phyloP scores from a whole-genome alignment of 2,329 filamentous ascomycete species.

The Fusarium buharicum region DNA sequence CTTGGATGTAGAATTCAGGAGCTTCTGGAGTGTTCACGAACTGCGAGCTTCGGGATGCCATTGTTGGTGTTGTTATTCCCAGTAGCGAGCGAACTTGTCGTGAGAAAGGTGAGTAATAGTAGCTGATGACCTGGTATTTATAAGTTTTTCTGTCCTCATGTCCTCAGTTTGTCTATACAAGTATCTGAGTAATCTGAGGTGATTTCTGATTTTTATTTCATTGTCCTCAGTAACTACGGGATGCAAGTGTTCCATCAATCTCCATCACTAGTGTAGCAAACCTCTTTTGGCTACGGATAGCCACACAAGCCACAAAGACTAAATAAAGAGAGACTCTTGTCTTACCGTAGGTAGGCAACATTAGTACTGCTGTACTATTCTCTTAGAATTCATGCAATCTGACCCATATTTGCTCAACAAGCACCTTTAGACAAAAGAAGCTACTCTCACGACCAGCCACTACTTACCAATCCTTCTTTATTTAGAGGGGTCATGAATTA shows the following conservation, averaged over 20 bases:
- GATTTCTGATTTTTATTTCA: background rate
- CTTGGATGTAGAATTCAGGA: slow-evolving; percentile 4
- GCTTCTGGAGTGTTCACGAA: no score
- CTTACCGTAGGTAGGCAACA: background rate
- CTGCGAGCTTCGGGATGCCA: slow-evolving; percentile 24
- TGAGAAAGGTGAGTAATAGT: background rate
- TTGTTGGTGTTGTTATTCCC: background rate
- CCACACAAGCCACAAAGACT: slow-evolving; percentile 19
- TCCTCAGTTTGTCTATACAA: slow-evolving; percentile 3
- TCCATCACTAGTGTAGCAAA: background rate
- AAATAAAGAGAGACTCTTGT: background rate
- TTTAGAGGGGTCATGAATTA: slow-evolving; percentile 22
- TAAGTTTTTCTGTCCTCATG: background rate
- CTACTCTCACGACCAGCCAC: slow-evolving; percentile 12
- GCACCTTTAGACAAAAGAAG: slow-evolving; percentile 1
- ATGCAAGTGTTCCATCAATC: background rate
- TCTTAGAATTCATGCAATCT: no score
- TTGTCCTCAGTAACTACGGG: background rate
- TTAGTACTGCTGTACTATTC: background rate
- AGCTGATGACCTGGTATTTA: slow-evolving; percentile 13
- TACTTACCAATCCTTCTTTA: slow-evolving; percentile 32
- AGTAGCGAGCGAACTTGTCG: background rate
- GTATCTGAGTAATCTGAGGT: background rate
- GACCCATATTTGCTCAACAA: background rate
- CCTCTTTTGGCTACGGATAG: background rate